These are phyloP conservation scores for Fusarium hainanense DNA, from an alignment of 2,329 filamentous ascomycete genomes.

Conservation along the genomic window DNA sequence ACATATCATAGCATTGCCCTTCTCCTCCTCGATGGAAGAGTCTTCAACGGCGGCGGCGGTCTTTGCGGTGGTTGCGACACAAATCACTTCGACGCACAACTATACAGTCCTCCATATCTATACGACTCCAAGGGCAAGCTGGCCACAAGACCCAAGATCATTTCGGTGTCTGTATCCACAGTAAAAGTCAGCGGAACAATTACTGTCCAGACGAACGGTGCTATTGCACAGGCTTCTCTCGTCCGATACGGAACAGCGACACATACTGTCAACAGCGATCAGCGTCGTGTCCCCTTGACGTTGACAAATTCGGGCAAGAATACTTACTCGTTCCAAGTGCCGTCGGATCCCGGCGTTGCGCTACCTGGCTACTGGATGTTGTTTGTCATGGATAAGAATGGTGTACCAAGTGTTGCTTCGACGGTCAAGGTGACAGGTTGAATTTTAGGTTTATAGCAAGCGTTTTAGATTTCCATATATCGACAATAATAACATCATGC, in stretches of 20 bases:
- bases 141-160: conserved; percentile 22
- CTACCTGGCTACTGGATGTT: conserved; percentile 41
- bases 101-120: conserved; percentile 30
- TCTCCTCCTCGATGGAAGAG: conserved; percentile 24
- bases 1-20: conserved; percentile 31
- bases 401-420: conserved; percentile 31
- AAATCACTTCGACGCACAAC: conserved; percentile 36
- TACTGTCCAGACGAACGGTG: conserved; percentile 1
- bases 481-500: background rate
- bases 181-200: conserved; percentile 17
- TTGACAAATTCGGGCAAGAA: conserved; percentile 5
- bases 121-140: conserved; percentile 22
- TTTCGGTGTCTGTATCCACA: background rate
- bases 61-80: conserved; percentile 27
- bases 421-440: conserved; percentile 19
- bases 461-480: background rate
- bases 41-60: conserved; percentile 34
- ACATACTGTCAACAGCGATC: conserved; percentile 35
- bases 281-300: conserved; percentile 24
- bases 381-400: conserved; percentile 33
- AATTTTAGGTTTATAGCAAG: background rate
- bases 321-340: conserved; percentile 24
- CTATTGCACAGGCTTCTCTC: conserved; percentile 5
- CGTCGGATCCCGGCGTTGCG: conserved; percentile 29
- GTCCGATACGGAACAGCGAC: conserved; percentile 33